Evolutionary conservation across 257 asterid species (phyloP).

Genomic region (Knoxia roxburghii): DNA sequence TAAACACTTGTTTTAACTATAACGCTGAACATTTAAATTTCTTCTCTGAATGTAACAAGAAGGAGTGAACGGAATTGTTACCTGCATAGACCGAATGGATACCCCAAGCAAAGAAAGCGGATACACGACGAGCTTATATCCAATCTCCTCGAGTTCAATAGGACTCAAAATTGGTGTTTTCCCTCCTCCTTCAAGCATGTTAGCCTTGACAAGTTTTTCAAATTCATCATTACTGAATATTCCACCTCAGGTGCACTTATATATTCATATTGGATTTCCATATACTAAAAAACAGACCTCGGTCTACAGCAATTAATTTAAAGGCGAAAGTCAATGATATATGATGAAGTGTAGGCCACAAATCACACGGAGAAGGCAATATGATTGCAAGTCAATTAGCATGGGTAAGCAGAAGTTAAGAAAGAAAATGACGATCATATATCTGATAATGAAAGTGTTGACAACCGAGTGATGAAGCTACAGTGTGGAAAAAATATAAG

Average conservation of each 20-base stretch:
- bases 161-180: conserved; percentile 87
- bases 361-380: not conserved
- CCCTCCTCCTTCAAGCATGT: conserved; percentile 99
- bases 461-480: not conserved
- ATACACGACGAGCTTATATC: conserved; percentile 86
- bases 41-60: conserved; percentile 5
- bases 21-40: not conserved
- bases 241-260: not conserved
- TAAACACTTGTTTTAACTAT: not conserved
- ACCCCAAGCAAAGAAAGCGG: conserved; percentile 89
- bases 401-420: not conserved
- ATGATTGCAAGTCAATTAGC: not conserved
- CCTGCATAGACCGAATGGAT: conserved; percentile 95
- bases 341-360: not conserved
- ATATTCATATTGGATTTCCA: not conserved
- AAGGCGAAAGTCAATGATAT: too few species aligned
- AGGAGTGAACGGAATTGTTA: conserved; percentile 18
- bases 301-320: not conserved
- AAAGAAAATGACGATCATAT: too few species aligned
- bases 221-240: conserved; percentile 17
- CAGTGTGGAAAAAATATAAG: not conserved
- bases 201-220: conserved; percentile 52
- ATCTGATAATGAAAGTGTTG: not conserved
- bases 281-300: not conserved
- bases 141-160: conserved; percentile 73